Base-by-base conservation (phyloP, 2,329 filamentous ascomycete genomes). In the Zymoseptoria pseudotritici region DNA sequence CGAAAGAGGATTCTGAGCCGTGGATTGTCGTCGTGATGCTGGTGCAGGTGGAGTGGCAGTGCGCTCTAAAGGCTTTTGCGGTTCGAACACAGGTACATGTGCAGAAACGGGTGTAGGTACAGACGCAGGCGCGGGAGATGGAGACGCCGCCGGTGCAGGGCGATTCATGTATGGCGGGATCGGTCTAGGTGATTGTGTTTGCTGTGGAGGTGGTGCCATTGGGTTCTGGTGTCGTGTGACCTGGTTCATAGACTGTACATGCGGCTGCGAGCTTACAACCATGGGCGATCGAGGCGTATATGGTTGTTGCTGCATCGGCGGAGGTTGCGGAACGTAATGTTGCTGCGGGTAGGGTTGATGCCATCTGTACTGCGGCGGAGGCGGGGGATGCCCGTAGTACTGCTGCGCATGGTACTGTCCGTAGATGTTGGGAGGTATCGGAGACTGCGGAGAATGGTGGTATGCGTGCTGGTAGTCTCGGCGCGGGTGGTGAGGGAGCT, bases 241-340 rank as follows among this genome's bases (percentile, higher is more conserved):
- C 13, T 73, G 74, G 24, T 73, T 70, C 70, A 83, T 81, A 75
- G 80, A 80, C 77, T 72, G 73, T 65, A 70, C 71, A 68, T 77
- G 75, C 50, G 73, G 75, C 59, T 78, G 75, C 31, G 77, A 79
- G 52, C 76, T 78, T 19, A 79, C 77, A 22, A 79, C 75, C 54
- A 79, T 72, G 9, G 77, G 77, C 56, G 76, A 77, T 61, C 69
- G 67, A 57, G 69, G 69, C 50, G 70, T 67, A 63, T 75, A 75
- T 62, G 74, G 74, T 59, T 68, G 73, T 53, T 65, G 69, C 26
- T 72, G 74, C 50, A 71, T 74, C 20, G 58, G 63, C 50, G 61
- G 63, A 9, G 61, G 63, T 6, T 63, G 65, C 20, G 72, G 74
- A n/a, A 69, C 72, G 60, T 72, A 73, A 59, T 74, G 75, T 60